These are phyloP conservation scores for Cladosporium sp. DNA, from an alignment of 2,329 filamentous ascomycete genomes.

Conservation along the genomic window DNA sequence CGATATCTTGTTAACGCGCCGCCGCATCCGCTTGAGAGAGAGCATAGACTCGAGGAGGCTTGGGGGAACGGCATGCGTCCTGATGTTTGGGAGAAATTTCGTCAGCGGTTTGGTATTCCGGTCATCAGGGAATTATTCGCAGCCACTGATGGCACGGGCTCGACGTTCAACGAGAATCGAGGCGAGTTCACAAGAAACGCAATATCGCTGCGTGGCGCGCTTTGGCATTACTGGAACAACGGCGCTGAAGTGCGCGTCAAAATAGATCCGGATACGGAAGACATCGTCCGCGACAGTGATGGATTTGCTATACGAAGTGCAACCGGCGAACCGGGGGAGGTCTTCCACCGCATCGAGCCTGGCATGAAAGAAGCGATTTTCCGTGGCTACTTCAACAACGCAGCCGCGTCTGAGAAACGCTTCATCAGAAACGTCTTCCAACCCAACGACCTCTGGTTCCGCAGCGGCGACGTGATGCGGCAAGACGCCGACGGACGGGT, in stretches of 20 bases:
- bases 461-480: slow-evolving; percentile 72
- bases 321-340: slow-evolving; percentile 67
- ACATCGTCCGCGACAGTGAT: slow-evolving; percentile 59
- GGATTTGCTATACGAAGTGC: slow-evolving; percentile 62
- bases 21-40: slow-evolving; percentile 62
- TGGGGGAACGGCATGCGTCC: slow-evolving; percentile 81
- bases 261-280: slow-evolving; percentile 65
- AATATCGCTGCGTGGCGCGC: slow-evolving; percentile 22
- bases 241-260: slow-evolving; percentile 54
- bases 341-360: slow-evolving; percentile 66
- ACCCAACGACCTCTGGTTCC: slow-evolving; percentile 78
- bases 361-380: slow-evolving; percentile 60
- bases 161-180: slow-evolving; percentile 24
- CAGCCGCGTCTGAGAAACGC: slow-evolving; percentile 65
- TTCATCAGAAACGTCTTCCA: slow-evolving; percentile 67
- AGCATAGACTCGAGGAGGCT: slow-evolving; percentile 65
- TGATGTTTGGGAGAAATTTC: slow-evolving; percentile 78
- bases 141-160: slow-evolving; percentile 31
- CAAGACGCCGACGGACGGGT: slow-evolving; percentile 66
- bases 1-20: slow-evolving; percentile 71
- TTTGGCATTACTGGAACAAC: slow-evolving; percentile 24
- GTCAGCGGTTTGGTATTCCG: slow-evolving; percentile 56
- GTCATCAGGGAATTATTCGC: slow-evolving; percentile 33
- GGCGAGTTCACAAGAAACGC: slow-evolving; percentile 25
- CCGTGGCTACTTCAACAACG: slow-evolving; percentile 78